Base-by-base conservation (phyloP, 768 basidiomycete species). In the Kwoniella botswanensis region DNA sequence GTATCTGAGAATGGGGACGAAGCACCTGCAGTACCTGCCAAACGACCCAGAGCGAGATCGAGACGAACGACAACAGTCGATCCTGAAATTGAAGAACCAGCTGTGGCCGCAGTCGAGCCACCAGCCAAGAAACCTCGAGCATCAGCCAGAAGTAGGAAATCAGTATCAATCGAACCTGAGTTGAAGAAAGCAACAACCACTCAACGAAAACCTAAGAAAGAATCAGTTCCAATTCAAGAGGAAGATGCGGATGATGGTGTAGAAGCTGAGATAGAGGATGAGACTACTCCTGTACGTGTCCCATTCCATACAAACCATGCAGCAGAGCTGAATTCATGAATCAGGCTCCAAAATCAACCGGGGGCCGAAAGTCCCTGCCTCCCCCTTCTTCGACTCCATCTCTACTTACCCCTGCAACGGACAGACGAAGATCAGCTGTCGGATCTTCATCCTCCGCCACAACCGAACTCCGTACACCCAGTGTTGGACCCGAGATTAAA, bases 1-100 rank as follows among this genome's bases (percentile, higher is more conserved):
- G 72, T 79, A 1, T 68, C 75, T 5, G 77, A 76, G 9, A 70
- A 71, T 35, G 74, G 73, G 22, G 72, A 76, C 7, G 77, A 73
- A 46, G 55, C 68, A 9, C 60, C 74, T 12, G 63, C 61, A 4
- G 64, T 64, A 11, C 66, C 67, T n/a, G 58, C 68, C 17, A 76
- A 76, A 68, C 2, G 71, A 65, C 56, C 67, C 4, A 50, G 73
- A 74, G 73, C 60, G 6, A 35, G 66, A 44, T 13, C 63, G 3
- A 35, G 67, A 35, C 70, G 52, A 35, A 65, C 67, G 11, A 44
- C 54, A 9, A 53, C 61, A 6, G 26, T 43, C 1, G 68, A 70
- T 18, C 56, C 55, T 29, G 65, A 58, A 15, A 18, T 21, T 43
- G 59, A 70, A 17, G 64, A 71, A 58, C 22, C 54, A 52, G 24